These are phyloP conservation scores for Paramecium tetraurelia DNA, from an alignment of 73 alveolate genomes.

Conservation along the genomic window DNA sequence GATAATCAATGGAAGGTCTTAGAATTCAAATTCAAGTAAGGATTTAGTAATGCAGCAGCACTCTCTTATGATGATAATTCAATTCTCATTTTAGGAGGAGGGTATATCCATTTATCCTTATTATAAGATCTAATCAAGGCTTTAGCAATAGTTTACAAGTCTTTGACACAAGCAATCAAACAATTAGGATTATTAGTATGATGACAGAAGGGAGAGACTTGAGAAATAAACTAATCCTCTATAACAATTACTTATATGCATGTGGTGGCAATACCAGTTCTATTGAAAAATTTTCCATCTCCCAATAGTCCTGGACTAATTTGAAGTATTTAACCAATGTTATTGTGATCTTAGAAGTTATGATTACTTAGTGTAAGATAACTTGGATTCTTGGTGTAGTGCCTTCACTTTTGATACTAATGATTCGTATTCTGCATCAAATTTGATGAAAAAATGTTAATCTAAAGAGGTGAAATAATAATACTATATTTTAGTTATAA, in stretches of 20 bases:
- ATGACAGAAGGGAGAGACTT: constrained; percentile 90
- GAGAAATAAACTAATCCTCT: constrained; percentile 74
- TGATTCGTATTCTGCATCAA: not conserved
- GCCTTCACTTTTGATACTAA: constrained; percentile 65
- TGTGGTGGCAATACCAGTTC: constrained; percentile 75
- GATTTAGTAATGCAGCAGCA: constrained; percentile 80
- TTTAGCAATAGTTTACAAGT: constrained; percentile 71
- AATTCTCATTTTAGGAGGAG: constrained; percentile 85
- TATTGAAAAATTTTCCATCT: not conserved
- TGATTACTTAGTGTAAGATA: constrained; percentile 74
- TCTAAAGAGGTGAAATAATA: not conserved
- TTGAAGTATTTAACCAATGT: constrained; percentile 65
- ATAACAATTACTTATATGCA: constrained; percentile 71
- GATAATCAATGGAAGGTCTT: constrained; percentile 67
- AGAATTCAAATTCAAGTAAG: constrained; percentile 66
- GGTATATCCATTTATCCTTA: not conserved
- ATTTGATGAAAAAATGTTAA: not conserved
- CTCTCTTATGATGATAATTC: constrained; percentile 71
- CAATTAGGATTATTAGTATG: constrained; percentile 67
- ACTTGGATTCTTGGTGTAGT: constrained; percentile 83
- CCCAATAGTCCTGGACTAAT: not conserved
- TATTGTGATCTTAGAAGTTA: constrained; percentile 54
- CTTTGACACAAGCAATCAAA: constrained; percentile 67
- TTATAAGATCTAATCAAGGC: constrained; percentile 69
- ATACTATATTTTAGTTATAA: not conserved